Evolutionary conservation across 2,329 filamentous ascomycete species (phyloP), one percentile per base, ranked within the genome.

Genomic region (Exophiala spinifera): DNA sequence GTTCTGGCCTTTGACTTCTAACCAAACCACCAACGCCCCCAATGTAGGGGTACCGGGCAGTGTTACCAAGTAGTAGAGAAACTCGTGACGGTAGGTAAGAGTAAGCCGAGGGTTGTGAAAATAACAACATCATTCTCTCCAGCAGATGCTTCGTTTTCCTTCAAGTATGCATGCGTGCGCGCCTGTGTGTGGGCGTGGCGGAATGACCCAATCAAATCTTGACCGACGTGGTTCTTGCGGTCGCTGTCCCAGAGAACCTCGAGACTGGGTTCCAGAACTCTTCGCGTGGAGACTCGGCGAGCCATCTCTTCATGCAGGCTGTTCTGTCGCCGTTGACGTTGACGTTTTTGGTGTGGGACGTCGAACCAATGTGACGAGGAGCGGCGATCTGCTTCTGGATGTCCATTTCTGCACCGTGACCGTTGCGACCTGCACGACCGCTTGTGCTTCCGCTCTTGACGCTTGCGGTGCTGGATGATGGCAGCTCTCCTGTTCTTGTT

Each of bases 381-480:
- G n/a, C n/a, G n/a, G 10, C 28, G 28, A 31, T 39, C 8, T 34
- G n/a, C 11, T 33, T 14, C 1, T 43, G 43, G 8, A 31, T 17
- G n/a, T n/a, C n/a, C n/a, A n/a, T n/a, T 8, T 40, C 13, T 14
- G 11, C 13, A 7, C 33, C 34, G 14, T 28, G 20, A n/a, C 20
- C 20, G 20, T 23, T 11, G 21, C 28, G 48, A 8, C 8, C n/a
- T n/a, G n/a, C 23, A 20, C 42, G 34, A n/a, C 49, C 53, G 15
- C 53, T 19, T 10, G 53, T 45, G 20, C 44, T 47, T 11, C 54
- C 55, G 46, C 50, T 57, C 15, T 34, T 40, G 25, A 53, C 50
- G 43, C 50, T 53, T 42, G 49, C 46, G 4, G 40, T 57, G 55
- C 54, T 56, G 19, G 50, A 57, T 10, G 51, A 43, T 2, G 37